Percentiles rank a stretch among this genome's conserved stretches.
These are phyloP conservation scores for Sporothrix brunneoviolacea DNA, from an alignment of 2,329 filamentous ascomycete genomes.

Conservation along the genomic window DNA sequence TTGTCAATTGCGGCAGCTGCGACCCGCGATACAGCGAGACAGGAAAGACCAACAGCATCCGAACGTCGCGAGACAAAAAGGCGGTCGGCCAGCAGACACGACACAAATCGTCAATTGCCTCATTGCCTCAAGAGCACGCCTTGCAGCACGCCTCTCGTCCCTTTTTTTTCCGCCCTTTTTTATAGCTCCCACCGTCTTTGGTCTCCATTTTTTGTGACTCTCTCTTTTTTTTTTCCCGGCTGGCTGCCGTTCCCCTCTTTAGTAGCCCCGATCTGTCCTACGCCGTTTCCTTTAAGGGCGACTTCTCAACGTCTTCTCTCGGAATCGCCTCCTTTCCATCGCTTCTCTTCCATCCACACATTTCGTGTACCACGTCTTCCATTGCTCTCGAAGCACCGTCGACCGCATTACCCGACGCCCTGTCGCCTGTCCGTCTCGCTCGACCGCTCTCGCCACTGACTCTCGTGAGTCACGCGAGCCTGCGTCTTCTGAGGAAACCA, in stretches of 20 bases:
- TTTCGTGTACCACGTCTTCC: too few species aligned
- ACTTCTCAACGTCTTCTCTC: background rate
- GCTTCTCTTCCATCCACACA: background rate
- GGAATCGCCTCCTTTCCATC: background rate
- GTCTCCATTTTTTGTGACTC: background rate
- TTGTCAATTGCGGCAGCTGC: conserved; percentile 5
- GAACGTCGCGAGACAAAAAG: background rate
- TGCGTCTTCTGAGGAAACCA: background rate
- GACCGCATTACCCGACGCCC: too few species aligned
- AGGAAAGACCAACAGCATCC: background rate
- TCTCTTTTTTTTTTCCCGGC: background rate
- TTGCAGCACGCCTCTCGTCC: background rate
- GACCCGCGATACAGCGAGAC: background rate
- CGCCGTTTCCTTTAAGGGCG: background rate
- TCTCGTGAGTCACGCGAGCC: conserved; percentile 3
- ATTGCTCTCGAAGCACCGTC: too few species aligned
- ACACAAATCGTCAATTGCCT: conserved; percentile 7
- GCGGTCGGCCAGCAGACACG: background rate
- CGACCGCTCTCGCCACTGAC: too few species aligned
- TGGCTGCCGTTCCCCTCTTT: background rate
- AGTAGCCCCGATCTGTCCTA: background rate
- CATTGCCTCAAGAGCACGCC: conserved; percentile 12
- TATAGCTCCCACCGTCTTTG: too few species aligned
- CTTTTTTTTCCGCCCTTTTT: conserved; percentile 1
- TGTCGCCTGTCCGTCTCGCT: too few species aligned